Percentiles rank a stretch among this genome's conserved stretches.
Conservation (phyloP, 192 early-diverging fungal species). For the Linnemannia schmuckeri region DNA sequence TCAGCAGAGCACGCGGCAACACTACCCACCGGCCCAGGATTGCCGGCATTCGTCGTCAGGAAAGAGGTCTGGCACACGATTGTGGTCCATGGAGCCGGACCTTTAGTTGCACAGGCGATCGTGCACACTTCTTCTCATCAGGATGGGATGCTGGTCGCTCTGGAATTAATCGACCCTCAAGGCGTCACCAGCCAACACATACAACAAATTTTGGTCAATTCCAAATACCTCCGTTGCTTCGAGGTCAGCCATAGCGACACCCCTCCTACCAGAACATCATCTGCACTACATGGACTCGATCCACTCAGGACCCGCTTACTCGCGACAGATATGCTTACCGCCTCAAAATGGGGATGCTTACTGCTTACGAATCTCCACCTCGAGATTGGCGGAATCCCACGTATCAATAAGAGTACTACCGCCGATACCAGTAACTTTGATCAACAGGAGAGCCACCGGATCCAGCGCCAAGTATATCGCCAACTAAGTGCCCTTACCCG, state of each 20-base stretch:
- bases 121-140: background rate
- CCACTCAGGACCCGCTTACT: background rate
- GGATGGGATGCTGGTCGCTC: background rate
- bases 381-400: background rate
- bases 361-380: background rate
- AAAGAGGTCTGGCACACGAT: background rate
- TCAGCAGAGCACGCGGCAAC: background rate
- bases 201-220: background rate
- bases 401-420: background rate
- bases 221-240: background rate
- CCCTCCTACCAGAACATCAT: background rate
- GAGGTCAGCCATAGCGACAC: background rate
- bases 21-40: too few relatives aligned
- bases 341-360: background rate
- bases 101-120: background rate
- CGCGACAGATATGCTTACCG: background rate
- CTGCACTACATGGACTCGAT: background rate
- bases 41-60: background rate
- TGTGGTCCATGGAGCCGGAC: background rate
- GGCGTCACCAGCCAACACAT: background rate
- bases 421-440: background rate
- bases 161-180: background rate
- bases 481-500: background rate
- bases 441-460: background rate
- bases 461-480: constrained; percentile 3